Conservation (phyloP, 192 early-diverging fungal species). For the Coemansia sp. region DNA sequence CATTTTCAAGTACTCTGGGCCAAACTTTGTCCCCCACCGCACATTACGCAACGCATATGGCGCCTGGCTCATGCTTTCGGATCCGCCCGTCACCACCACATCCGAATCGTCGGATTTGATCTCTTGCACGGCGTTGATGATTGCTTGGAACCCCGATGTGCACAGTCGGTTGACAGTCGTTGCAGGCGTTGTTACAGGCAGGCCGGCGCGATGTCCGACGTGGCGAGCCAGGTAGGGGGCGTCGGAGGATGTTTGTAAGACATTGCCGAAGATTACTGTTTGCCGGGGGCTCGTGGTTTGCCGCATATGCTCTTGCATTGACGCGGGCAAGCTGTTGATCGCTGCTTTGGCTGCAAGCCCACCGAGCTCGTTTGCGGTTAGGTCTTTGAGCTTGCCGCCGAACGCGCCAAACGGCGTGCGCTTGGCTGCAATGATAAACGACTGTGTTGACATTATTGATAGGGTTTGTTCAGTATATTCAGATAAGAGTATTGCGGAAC, state of each 20-base stretch:
- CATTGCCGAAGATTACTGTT: slow-evolving; percentile 95
- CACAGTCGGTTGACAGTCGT: slow-evolving; percentile 95
- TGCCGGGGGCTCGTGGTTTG: slow-evolving; percentile 37
- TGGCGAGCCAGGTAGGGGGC: slow-evolving; percentile 93
- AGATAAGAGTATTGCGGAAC: too few species aligned
- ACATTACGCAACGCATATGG: slow-evolving; percentile 80
- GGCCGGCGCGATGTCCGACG: slow-evolving; percentile 83
- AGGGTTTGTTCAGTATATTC: neutral
- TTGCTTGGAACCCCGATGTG: slow-evolving; percentile 93
- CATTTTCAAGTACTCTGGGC: slow-evolving; percentile 78
- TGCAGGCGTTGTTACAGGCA: slow-evolving; percentile 83
- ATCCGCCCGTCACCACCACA: slow-evolving; percentile 84
- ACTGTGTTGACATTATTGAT: slow-evolving; percentile 50
- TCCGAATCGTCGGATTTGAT: slow-evolving; percentile 81
- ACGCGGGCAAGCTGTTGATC: slow-evolving; percentile 71
- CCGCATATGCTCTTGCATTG: slow-evolving; percentile 58
- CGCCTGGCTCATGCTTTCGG: slow-evolving; percentile 94
- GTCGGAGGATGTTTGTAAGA: slow-evolving; percentile 78
- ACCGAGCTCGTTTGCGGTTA: slow-evolving; percentile 81
- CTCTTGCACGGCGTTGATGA: slow-evolving; percentile 93
- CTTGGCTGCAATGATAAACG: slow-evolving; percentile 79
- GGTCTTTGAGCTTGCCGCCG: slow-evolving; percentile 88
- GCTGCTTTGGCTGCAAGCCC: slow-evolving; percentile 91
- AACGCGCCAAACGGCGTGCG: slow-evolving; percentile 90
- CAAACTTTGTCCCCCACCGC: slow-evolving; percentile 85